Evolutionary conservation across 208 protist species (phyloP), one percentile per base, ranked within the genome.

Genomic region (Leptomonas seymouri): DNA sequence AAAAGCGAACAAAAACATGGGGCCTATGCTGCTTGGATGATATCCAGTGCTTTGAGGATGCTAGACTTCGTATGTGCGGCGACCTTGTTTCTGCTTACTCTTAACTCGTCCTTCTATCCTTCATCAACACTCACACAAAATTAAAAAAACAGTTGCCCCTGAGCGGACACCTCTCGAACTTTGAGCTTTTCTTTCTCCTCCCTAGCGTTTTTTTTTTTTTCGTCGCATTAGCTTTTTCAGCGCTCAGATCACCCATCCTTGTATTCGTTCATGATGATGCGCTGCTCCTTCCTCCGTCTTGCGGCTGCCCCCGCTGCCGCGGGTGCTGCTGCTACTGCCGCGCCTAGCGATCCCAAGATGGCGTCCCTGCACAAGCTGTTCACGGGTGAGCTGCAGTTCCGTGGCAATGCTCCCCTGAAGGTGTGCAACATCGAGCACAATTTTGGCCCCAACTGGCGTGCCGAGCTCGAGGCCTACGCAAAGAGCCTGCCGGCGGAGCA

Each of bases 341-440:
- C 76, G 71, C 55, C 80, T 65, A 71, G 61, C 44, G 79, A 86
- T 31, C 41, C 74, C 48, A 94, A 94, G 78, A 92, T 95, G 87
- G n/a, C 63, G 11, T 49, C 86, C 5, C 80, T 97, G 36, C 84
- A 95, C 79, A 97, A 95, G 81, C 71, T 97, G 30, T 80, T 97
- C 36, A 94, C 55, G 7, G 93, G 93, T 27, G 93, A 97, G 82
- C 54, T 73, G 30, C 73, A 85, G 64, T 94, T 97, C 78, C 90
- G 90, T 60, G 94, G 94, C 81, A 90, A 93, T 66, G 75, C 66
- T 11, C 85, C 83, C 12, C 70, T 97, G 59, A 97, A 97, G 87
- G 86, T 67, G 45, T 92, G 86, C 83, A 93, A 93, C 76, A 84
- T 97, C 41, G 85, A 89, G 69, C 82, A 92, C 79, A 91, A 94